Evolutionary conservation across 176 grass and related monocot species (phyloP).

Genomic region (Avena sativa): DNA sequence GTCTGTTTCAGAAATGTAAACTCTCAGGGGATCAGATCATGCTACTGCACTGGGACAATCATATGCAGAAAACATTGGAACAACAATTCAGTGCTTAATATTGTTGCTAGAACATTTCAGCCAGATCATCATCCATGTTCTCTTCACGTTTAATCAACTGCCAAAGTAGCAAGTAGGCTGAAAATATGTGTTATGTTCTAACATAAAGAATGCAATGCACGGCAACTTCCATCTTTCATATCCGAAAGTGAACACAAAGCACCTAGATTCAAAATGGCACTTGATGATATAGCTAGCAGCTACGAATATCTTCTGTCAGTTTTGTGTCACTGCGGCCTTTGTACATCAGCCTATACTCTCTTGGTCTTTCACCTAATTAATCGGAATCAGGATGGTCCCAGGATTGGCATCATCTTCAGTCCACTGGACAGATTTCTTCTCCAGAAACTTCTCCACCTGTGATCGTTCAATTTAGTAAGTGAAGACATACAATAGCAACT

Average conservation of each 20-base stretch:
- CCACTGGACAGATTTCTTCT: constrained; percentile 76
- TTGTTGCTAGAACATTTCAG: background rate
- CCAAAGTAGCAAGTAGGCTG: background rate
- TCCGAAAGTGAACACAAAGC: constrained; percentile 19
- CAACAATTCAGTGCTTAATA: constrained; percentile 8
- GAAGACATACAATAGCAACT: background rate
- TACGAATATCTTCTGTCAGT: constrained; percentile 39
- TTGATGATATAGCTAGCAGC: background rate
- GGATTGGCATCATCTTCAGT: constrained; percentile 58
- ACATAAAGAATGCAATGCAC: constrained; percentile 35
- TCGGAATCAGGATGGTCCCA: constrained; percentile 60
- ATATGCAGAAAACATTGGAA: background rate
- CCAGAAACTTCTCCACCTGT: constrained; percentile 76
- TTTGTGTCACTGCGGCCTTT: constrained; percentile 12
- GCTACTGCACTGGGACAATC: background rate
- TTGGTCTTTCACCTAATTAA: constrained; percentile 63
- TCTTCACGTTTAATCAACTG: constrained; percentile 9
- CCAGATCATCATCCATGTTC: background rate
- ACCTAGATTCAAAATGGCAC: constrained; percentile 25
- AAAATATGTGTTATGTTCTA: constrained; percentile 1
- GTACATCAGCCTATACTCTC: constrained; percentile 34
- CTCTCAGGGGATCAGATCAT: background rate
- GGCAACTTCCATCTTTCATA: constrained; percentile 12
- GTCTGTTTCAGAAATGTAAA: background rate
- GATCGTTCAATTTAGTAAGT: constrained; percentile 13